Percentiles rank a stretch among this genome's conserved stretches.
Evolutionary conservation across 2,329 filamentous ascomycete genomes (phyloP).

Genomic region (Acrodontium crateriforme): DNA sequence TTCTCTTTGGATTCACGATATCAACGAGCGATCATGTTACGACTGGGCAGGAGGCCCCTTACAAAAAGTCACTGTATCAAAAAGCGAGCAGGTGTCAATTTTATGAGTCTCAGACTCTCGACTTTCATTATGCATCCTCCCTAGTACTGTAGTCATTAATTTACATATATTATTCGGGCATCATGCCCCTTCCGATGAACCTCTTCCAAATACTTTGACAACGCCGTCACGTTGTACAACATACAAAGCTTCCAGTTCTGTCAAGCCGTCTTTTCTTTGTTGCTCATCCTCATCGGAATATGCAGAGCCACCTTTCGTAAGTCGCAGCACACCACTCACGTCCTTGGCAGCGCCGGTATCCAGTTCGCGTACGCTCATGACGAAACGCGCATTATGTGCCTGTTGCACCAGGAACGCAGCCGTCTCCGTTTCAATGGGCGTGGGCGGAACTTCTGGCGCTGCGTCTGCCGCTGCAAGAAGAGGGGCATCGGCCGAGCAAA

Average conservation of each 20-base stretch:
- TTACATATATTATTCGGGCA: too few relatives aligned
- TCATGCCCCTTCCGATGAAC: too few relatives aligned
- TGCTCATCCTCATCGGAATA: conserved; percentile 14
- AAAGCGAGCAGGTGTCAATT: too few relatives aligned
- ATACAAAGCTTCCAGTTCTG: conserved; percentile 65
- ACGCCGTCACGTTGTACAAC: conserved; percentile 65
- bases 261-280: conserved; percentile 6
- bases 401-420: conserved; percentile 56
- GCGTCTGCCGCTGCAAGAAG: conserved; percentile 37
- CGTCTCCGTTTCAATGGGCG: conserved; percentile 55
- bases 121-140: too few relatives aligned
- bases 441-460: conserved; percentile 25
- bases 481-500: conserved; percentile 59
- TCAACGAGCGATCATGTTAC: too few relatives aligned
- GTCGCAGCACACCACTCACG: conserved; percentile 73
- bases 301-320: conserved; percentile 45
- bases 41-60: too few relatives aligned
- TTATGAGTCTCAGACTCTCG: too few relatives aligned
- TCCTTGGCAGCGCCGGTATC: conserved; percentile 84
- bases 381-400: conserved; percentile 60
- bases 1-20: too few relatives aligned
- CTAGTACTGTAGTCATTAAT: too few relatives aligned
- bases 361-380: conserved; percentile 59
- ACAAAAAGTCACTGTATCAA: too few relatives aligned
- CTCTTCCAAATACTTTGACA: conserved; percentile 73